phyloP scores from a whole-genome alignment of 1,284 basidiomycete genomes.

The Ustilago nuda region DNA sequence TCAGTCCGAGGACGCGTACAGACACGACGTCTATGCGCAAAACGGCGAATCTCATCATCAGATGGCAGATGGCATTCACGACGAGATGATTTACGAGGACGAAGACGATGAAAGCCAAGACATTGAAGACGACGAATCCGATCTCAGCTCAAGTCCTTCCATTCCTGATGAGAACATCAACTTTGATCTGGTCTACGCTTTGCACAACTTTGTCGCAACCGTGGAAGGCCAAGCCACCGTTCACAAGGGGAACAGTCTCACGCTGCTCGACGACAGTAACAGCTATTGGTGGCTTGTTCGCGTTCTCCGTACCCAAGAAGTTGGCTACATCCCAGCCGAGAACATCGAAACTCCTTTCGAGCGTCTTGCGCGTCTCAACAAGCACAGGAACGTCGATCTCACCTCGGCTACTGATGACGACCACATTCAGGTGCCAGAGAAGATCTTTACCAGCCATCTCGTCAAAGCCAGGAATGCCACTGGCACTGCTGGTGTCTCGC shows the following conservation, averaged over 20 bases:
- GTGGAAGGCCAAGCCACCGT: slow-evolving; percentile 69
- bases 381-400: slow-evolving; percentile 91
- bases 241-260: slow-evolving; percentile 68
- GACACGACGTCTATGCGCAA: slow-evolving; percentile 35
- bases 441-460: slow-evolving; percentile 57
- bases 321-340: slow-evolving; percentile 99
- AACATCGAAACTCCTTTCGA: slow-evolving; percentile 99
- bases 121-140: slow-evolving; percentile 65
- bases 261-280: slow-evolving; percentile 68
- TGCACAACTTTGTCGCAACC: slow-evolving; percentile 68
- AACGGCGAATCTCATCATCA: slow-evolving; percentile 34
- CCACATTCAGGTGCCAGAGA: slow-evolving; percentile 62
- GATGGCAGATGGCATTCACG: slow-evolving; percentile 43
- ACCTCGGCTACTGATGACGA: slow-evolving; percentile 67
- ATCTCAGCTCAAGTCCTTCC: slow-evolving; percentile 67
- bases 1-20: slow-evolving; percentile 27
- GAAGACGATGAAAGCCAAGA: slow-evolving; percentile 59
- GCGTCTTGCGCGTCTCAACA: slow-evolving; percentile 92
- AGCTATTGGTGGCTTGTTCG: slow-evolving; percentile 70
- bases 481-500: slow-evolving; percentile 49
- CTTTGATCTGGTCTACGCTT: slow-evolving; percentile 69
- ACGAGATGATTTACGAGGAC: slow-evolving; percentile 57
- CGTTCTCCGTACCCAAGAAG: slow-evolving; percentile 77
- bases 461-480: slow-evolving; percentile 60
- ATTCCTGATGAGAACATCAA: slow-evolving; percentile 69